Conservation (phyloP, 2,329 filamentous ascomycete genomes). For the Hirsutella thompsonii region DNA sequence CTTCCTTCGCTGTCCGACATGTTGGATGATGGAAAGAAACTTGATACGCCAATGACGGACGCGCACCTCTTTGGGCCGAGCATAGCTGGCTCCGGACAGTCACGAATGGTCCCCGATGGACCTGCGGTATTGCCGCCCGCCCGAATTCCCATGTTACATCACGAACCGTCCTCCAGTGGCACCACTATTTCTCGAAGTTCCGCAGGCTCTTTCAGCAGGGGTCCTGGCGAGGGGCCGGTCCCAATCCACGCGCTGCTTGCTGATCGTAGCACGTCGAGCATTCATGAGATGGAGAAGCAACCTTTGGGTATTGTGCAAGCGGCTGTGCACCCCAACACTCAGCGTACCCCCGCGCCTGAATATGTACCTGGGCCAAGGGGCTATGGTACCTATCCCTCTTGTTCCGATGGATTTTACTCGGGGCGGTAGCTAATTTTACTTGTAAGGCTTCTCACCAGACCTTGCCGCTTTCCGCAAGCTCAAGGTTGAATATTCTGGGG, state of each 20-base stretch:
- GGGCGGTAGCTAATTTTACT: constrained; percentile 15
- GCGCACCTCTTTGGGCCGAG: constrained; percentile 1
- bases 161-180: constrained; percentile 31
- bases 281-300: constrained; percentile 7
- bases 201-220: constrained; percentile 21
- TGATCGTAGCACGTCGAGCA: constrained; percentile 18
- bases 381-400: constrained; percentile 19
- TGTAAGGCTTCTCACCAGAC: constrained; percentile 20
- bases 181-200: constrained; percentile 29
- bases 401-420: constrained; percentile 5
- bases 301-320: neutral
- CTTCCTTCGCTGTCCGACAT: constrained; percentile 36
- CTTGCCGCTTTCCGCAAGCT: constrained; percentile 18
- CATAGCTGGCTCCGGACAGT: neutral
- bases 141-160: constrained; percentile 25
- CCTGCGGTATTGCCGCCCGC: constrained; percentile 14
- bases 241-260: constrained; percentile 42
- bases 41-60: constrained; percentile 7
- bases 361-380: constrained; percentile 14
- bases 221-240: constrained; percentile 35
- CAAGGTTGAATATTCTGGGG: constrained; percentile 15
- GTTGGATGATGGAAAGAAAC: constrained; percentile 22
- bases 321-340: constrained; percentile 14
- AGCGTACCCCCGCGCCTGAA: constrained; percentile 9
- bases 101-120: constrained; percentile 12